These are phyloP conservation scores for Psilocybe azurescens DNA, from an alignment of 768 basidiomycete species.

Conservation along the genomic window DNA sequence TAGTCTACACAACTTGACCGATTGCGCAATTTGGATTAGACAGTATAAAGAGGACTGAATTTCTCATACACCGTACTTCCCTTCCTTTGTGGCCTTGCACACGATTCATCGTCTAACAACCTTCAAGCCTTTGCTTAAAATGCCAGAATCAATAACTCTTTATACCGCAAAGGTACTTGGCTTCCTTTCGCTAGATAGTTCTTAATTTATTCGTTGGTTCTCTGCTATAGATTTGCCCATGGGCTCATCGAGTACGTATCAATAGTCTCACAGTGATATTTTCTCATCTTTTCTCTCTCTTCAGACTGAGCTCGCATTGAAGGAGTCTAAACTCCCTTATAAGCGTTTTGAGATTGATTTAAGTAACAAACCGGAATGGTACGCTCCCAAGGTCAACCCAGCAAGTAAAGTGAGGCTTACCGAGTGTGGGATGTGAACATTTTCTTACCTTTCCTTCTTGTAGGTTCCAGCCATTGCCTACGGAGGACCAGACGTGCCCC, in stretches of 20 bases:
- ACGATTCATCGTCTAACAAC: neutral
- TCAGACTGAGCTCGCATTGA: slow-evolving; percentile 65
- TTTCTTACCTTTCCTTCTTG: too few species aligned
- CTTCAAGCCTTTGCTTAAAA: neutral
- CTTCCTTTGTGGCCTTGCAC: neutral
- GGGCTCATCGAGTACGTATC: slow-evolving; percentile 55
- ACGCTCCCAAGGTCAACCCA: slow-evolving; percentile 66
- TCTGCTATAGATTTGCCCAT: slow-evolving; percentile 58
- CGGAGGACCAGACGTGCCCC: slow-evolving; percentile 61
- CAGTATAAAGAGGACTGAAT: neutral
- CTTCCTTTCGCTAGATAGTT: neutral
- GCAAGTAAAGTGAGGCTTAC: slow-evolving; percentile 57
- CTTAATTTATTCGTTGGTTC: neutral
- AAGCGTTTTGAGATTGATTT: slow-evolving; percentile 64
- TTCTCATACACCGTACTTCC: neutral
- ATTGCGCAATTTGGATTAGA: neutral
- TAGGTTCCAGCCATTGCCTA: slow-evolving; percentile 66
- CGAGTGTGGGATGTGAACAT: neutral
- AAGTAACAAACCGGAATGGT: slow-evolving; percentile 72
- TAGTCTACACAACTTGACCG: neutral
- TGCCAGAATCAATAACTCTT: neutral
- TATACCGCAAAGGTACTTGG: neutral
- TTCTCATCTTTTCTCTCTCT: neutral
- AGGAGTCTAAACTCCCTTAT: slow-evolving; percentile 55
- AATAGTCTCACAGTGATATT: neutral